These are phyloP conservation scores for Diversispora epigaea DNA, from an alignment of 192 early-diverging fungal species.

Conservation along the genomic window DNA sequence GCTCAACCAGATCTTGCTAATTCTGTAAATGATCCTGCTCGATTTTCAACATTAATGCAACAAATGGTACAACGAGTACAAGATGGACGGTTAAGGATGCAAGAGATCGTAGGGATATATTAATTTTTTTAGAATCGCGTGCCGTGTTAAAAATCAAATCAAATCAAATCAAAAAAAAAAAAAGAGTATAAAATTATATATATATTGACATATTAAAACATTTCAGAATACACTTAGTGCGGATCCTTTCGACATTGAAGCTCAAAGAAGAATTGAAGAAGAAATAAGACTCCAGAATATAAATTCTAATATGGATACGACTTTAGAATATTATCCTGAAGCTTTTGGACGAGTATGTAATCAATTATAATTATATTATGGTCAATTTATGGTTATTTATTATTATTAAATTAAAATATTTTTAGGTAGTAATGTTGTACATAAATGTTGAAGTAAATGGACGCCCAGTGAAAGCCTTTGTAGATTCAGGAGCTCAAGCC, in stretches of 20 bases:
- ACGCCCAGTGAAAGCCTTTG: conserved; percentile 86
- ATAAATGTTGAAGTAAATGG: conserved; percentile 88
- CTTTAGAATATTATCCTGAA: conserved; percentile 94
- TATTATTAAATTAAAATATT: not conserved
- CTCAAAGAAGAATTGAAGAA: conserved; percentile 89
- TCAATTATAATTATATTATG: too few species aligned
- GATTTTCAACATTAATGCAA: conserved; percentile 3
- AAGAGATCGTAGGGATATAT: not conserved
- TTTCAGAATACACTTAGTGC: conserved; percentile 55
- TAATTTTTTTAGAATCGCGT: not conserved
- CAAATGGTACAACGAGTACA: conserved; percentile 4
- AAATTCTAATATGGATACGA: conserved; percentile 74
- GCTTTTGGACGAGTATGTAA: conserved; percentile 75
- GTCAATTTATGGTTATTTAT: not conserved
- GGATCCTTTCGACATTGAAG: conserved; percentile 90
- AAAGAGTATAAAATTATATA: too few species aligned
- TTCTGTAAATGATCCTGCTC: conserved; percentile 50
- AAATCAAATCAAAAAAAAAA: too few species aligned
- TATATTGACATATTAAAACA: not conserved
- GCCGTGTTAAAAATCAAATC: too few species aligned
- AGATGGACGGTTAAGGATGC: conserved; percentile 9
- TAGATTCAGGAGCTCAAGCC: conserved; percentile 95
- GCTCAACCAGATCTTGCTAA: conserved; percentile 46
- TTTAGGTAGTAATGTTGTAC: conserved; percentile 86
- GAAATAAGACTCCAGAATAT: conserved; percentile 85